Evolutionary conservation across 768 basidiomycete species (phyloP), one percentile per base, ranked within the genome.

Genomic region (Trametes punicea): DNA sequence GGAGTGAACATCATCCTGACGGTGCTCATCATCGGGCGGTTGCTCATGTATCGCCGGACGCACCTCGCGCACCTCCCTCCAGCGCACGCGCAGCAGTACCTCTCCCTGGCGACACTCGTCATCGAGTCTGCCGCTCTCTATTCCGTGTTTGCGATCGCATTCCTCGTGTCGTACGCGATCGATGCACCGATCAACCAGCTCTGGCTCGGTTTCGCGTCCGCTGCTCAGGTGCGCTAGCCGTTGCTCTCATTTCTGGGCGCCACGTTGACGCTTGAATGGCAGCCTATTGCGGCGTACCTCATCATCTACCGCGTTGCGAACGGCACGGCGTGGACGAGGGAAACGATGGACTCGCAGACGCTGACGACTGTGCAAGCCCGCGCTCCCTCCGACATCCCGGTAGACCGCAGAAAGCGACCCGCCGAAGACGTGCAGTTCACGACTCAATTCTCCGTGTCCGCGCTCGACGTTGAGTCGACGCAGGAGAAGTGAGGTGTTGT

Each of bases 61-160:
- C 57, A 60, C 39, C 53, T 57, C 50, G 54, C 57, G 29, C 52
- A 60, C 44, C 62, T 67, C 36, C 59, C 61, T 10, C 4, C 46
- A 7, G 58, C 34, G n/a, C 59, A 65, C 51, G 58, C 55, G 27
- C 33, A 54, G 30, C 62, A 64, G 34, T 68, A 68, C 47, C 53
- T 64, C n/a, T 56, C 62, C 9, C 45, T 66, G 36, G 52, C 56
- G n/a, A 42, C 65, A 21, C 61, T 69, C 34, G 42, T 69, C 51
- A 53, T 67, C 51, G 68, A 69, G 57, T 65, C 64, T 31, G 68
- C 67, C 5, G 59, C 65, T 34, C 61, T 69, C 23, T 69, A 67
- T 48, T 61, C 65, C 21, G 58, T 47, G 23, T 67, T 65, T 54
- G 44, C 64, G 4, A 57, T 69, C 51, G 34, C 62, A 16, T 67